Evolutionary conservation across 1,139 yeast species (phyloP).

Genomic region (Suhomyces taliae): DNA sequence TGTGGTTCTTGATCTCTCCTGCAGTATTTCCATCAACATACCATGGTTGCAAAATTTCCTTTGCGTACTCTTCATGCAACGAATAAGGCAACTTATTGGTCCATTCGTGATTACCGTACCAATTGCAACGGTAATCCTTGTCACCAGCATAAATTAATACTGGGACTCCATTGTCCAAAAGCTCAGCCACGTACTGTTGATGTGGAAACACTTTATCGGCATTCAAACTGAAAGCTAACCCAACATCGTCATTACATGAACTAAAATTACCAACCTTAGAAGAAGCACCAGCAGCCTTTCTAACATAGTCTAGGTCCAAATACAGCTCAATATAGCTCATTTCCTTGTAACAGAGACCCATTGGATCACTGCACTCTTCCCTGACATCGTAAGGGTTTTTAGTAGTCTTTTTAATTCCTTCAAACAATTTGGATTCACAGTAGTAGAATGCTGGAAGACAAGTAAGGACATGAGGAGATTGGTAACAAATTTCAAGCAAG

Average conservation of each 20-base stretch:
- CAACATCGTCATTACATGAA: conserved; percentile 1
- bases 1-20: conserved; percentile 55
- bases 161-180: conserved; percentile 14
- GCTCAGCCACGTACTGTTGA: conserved; percentile 13
- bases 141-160: conserved; percentile 19
- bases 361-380: conserved; percentile 7
- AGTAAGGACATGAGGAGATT: conserved; percentile 7
- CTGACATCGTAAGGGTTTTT: conserved; percentile 16
- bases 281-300: conserved; percentile 14
- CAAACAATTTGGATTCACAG: conserved; percentile 8
- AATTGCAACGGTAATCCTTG: conserved; percentile 21
- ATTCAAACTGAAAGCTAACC: not conserved
- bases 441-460: conserved; percentile 13
- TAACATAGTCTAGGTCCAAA: conserved; percentile 12
- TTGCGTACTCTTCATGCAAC: conserved; percentile 22
- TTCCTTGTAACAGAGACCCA: conserved; percentile 11
- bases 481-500: conserved; percentile 11
- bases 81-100: conserved; percentile 17
- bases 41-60: conserved; percentile 39
- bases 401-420: conserved; percentile 10
- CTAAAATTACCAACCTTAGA: conserved; percentile 1
- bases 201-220: conserved; percentile 10
- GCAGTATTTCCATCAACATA: conserved; percentile 43
- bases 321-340: conserved; percentile 10
- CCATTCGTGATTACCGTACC: conserved; percentile 22